These are phyloP conservation scores for Suhomyces anneliseae DNA, from an alignment of 1,139 yeast genomes.

Conservation along the genomic window DNA sequence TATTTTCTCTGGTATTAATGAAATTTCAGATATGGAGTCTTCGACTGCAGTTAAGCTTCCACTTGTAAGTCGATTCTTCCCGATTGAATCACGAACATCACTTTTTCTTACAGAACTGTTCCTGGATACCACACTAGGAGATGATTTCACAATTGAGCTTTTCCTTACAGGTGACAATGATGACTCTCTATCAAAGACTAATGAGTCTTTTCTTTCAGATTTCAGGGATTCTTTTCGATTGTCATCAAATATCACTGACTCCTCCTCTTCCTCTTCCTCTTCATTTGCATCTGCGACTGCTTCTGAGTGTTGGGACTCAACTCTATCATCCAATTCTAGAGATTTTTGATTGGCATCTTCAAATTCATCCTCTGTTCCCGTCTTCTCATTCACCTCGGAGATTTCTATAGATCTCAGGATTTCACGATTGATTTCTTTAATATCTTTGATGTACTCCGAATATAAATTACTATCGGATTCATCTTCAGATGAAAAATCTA, in stretches of 20 bases:
- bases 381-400: background rate
- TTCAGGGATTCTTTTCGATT: background rate
- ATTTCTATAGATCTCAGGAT: slow-evolving; percentile 17
- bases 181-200: background rate
- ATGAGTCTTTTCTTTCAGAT: background rate
- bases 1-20: background rate
- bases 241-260: background rate
- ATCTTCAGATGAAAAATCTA: slow-evolving; percentile 8
- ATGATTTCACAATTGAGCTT: no score
- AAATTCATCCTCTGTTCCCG: slow-evolving; percentile 1
- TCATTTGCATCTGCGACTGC: background rate
- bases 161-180: background rate
- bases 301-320: background rate
- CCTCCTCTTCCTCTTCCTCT: slow-evolving; percentile 2
- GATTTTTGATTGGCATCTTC: background rate
- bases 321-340: background rate
- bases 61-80: background rate
- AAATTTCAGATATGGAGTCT: background rate
- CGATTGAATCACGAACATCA: background rate
- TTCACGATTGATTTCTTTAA: slow-evolving; percentile 18
- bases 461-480: slow-evolving; percentile 9
- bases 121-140: no score
- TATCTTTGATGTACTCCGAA: slow-evolving; percentile 21
- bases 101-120: no score
- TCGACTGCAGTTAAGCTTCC: background rate